Evolutionary conservation across 352 stramenopile species (phyloP).

Genomic region (Chrysophaeum taylorii): DNA sequence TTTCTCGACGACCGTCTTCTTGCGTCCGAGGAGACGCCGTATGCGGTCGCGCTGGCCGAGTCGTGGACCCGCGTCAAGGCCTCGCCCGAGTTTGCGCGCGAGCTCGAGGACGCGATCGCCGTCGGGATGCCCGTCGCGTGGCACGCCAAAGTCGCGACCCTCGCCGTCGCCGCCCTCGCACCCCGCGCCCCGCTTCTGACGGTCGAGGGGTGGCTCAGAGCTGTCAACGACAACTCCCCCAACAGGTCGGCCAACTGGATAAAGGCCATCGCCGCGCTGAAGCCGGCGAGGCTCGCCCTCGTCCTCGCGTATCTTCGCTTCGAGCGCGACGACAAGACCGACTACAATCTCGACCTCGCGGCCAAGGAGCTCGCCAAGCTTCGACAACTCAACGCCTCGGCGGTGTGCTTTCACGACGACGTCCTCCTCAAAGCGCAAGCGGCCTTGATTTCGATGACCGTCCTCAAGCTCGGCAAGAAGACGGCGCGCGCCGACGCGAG

Average conservation of each 20-base stretch:
- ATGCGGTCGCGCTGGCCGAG: no score
- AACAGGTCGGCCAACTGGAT: no score
- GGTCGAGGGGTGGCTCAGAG: no score
- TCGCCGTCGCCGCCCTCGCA: no score
- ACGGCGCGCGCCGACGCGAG: background rate
- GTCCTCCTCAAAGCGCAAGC: background rate
- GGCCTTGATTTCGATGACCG: background rate
- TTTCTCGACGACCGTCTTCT: background rate
- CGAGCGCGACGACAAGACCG: background rate
- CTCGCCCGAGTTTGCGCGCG: no score
- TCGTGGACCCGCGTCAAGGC: no score
- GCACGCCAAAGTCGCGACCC: no score
- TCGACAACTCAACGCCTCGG: background rate
- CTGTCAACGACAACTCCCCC: no score
- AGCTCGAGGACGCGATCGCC: no score
- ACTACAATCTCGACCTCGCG: background rate
- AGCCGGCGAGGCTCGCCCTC: background rate
- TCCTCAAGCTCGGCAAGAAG: background rate
- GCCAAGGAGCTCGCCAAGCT: background rate
- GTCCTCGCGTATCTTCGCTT: background rate
- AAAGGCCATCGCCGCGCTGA: background rate
- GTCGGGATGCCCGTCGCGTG: no score
- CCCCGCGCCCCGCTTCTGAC: no score
- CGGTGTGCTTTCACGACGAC: background rate
- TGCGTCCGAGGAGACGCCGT: no score